Conservation (phyloP, 2,329 filamentous ascomycete species). For the Alternaria incomplexa region DNA sequence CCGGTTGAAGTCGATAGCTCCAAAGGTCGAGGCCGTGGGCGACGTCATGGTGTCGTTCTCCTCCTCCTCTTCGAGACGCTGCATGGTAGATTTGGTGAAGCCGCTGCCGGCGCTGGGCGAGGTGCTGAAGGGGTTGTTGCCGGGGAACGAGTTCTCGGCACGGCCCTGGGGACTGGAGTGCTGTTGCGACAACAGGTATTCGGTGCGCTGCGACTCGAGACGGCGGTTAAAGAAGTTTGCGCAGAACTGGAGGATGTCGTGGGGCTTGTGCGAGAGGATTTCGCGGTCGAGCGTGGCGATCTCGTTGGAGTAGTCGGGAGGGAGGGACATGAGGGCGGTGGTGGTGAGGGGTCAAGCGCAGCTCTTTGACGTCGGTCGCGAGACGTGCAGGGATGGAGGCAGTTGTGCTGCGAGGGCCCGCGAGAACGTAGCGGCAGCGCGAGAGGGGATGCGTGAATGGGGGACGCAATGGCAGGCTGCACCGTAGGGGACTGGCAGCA, state of each 20-base stretch:
- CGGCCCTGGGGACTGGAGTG: conserved; percentile 52
- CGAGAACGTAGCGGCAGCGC: conserved; percentile 31
- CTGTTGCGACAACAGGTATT: conserved; percentile 59
- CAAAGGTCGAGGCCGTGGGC: conserved; percentile 65
- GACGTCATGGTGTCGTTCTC: conserved; percentile 78
- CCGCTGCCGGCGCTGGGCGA: conserved; percentile 46
- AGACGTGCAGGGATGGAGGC: conserved; percentile 45
- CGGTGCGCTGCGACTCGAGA: conserved; percentile 68
- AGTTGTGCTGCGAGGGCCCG: conserved; percentile 34
- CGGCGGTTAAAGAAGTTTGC: conserved; percentile 71
- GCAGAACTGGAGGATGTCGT: conserved; percentile 73
- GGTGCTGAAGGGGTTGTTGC: conserved; percentile 76
- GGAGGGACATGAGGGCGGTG: conserved; percentile 47
- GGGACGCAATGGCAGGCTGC: conserved; percentile 10
- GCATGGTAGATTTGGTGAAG: conserved; percentile 58
- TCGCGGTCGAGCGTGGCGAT: conserved; percentile 69
- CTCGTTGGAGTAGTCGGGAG: conserved; percentile 59
- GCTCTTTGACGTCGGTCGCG: conserved; percentile 48
- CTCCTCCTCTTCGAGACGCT: conserved; percentile 79
- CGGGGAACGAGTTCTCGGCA: conserved; percentile 77
- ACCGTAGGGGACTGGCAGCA: not conserved
- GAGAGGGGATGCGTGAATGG: not conserved
- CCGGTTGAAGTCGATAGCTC: conserved; percentile 50
- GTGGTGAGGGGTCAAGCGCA: conserved; percentile 44
- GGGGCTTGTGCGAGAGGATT: conserved; percentile 63